Evolutionary conservation across 1,284 basidiomycete genomes (phyloP), one percentile per base, ranked within the genome.

Genomic region (Moesziomyces parantarcticus): DNA sequence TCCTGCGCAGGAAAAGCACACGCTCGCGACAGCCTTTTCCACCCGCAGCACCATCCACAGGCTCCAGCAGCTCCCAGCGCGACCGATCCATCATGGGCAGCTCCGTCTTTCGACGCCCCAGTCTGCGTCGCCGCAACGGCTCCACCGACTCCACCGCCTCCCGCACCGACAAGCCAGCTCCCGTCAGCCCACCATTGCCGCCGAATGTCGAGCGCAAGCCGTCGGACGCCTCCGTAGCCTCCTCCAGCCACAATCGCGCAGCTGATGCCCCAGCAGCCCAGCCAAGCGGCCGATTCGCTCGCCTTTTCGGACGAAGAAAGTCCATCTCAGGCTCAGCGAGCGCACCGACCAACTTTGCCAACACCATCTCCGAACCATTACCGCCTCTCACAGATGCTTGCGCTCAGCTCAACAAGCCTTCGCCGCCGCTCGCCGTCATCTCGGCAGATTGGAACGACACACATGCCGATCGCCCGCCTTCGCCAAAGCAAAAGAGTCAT

Each of bases 11-110:
- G 23, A 63, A 42, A 22, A 58, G 53, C n/a, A 61, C 49, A 6
- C 61, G 61, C 11, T 14, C 47, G 1, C 41, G 47, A 26, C 63
- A 55, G 6, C 49, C 52, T 22, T 67, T 58, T 20, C 69, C 69
- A 11, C 69, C 69, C 5, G 63, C 69, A 14, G 48, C 69, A 13
- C n/a, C 64, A 3, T 72, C 69, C 5, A 72, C 69, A 13, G 64
- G 69, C 9, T 57, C 64, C 5, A 72, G 64, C 57, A 62, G 51
- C 49, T 41, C 46, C 0, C 56, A 50, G 18, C 49, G 65, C 20
- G 65, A 64, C 50, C 56, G 25, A 26, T 52, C 67, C 50, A 60
- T 26, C 29, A 53, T 60, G 49, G 61, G 57, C 43, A 70, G 21
- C 50, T 25, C 57, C 26, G 45, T 63, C 45, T 60, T 67, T n/a